These are phyloP conservation scores for Grigorovia jiainica DNA, from an alignment of 805 yeast genomes.

Conservation along the genomic window DNA sequence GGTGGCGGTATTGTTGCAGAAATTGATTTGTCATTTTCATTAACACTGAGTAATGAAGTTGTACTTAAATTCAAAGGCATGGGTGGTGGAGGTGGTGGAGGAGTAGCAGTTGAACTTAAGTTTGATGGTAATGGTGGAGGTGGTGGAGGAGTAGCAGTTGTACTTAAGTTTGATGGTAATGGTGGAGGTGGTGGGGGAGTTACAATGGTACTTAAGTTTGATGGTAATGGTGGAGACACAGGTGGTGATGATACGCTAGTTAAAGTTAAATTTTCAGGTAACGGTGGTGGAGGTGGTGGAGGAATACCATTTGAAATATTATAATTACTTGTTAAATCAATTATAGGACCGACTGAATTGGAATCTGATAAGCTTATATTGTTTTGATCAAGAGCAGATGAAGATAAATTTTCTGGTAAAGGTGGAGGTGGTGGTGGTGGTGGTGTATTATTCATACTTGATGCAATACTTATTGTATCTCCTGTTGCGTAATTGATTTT, in stretches of 20 bases:
- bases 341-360: background rate
- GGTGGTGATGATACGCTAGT: too few species aligned
- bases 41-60: too few species aligned
- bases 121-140: constrained; percentile 8
- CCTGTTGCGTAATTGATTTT: background rate
- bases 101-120: constrained; percentile 18
- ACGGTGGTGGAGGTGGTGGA: constrained; percentile 14
- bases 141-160: constrained; percentile 10
- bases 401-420: constrained; percentile 4
- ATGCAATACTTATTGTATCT: background rate
- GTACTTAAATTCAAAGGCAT: too few species aligned
- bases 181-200: constrained; percentile 29
- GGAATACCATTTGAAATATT: background rate
- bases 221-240: constrained; percentile 6
- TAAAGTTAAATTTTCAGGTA: constrained; percentile 1
- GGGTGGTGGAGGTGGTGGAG: constrained; percentile 29
- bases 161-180: constrained; percentile 4
- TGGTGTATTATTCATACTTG: constrained; percentile 1
- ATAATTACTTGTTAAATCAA: background rate
- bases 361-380: too few species aligned
- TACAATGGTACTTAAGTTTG: constrained; percentile 11
- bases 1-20: constrained; percentile 29
- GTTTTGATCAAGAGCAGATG: background rate
- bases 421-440: constrained; percentile 22
- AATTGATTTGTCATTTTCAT: too few species aligned